phyloP scores from a whole-genome alignment of 495 filamentous ascomycete genomes.

The Talaromyces liani region DNA sequence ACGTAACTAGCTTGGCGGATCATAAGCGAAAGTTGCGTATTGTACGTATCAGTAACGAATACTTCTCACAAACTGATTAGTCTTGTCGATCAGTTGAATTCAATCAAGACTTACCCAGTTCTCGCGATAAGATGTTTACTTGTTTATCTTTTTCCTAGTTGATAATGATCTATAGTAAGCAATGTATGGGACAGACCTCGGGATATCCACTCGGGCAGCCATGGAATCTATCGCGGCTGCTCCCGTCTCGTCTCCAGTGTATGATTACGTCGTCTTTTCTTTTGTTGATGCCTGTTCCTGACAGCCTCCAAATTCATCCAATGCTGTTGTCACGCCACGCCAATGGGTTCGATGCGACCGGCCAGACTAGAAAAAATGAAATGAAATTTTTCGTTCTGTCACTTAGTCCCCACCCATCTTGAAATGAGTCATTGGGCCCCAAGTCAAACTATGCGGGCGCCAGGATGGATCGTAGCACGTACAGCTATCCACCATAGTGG shows the following conservation, averaged over 20 bases:
- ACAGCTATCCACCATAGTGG: not conserved
- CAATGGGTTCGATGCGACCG: not conserved
- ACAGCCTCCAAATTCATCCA: not conserved
- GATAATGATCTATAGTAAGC: not conserved
- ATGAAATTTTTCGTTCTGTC: not conserved
- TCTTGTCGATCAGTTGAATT: not conserved
- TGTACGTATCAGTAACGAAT: not conserved
- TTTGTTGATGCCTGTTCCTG: conserved; percentile 1
- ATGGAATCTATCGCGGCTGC: not conserved
- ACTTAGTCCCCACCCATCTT: not conserved
- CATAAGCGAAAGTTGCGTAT: not conserved
- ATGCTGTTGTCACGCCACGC: not conserved
- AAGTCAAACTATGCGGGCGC: not conserved
- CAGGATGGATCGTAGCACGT: not conserved
- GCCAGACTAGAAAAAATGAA: not conserved
- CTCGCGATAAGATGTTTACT: not conserved
- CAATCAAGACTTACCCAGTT: not conserved
- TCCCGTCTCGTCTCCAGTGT: not conserved
- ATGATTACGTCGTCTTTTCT: not conserved
- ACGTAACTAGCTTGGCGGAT: too few species aligned
- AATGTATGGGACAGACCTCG: too few species aligned
- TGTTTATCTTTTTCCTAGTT: not conserved
- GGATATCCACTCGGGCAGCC: conserved; percentile 4
- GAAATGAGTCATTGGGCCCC: conserved; percentile 5
- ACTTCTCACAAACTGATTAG: not conserved